phyloP scores from a whole-genome alignment of 495 filamentous ascomycete genomes.

The Alectoria sarmentosa region DNA sequence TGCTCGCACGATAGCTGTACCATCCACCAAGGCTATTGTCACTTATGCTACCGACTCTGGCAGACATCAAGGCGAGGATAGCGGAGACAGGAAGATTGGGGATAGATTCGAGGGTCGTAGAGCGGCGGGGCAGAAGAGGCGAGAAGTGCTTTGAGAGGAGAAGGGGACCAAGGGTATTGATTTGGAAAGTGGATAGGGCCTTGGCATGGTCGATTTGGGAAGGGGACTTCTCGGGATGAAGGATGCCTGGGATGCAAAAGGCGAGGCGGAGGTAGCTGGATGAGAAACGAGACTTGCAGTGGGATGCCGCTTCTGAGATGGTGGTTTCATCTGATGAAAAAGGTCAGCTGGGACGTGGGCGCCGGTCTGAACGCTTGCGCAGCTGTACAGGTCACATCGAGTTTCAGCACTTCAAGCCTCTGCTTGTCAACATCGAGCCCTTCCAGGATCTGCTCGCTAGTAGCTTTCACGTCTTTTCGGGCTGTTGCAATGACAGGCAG shows the following conservation, averaged over 20 bases:
- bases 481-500: constrained; percentile 68
- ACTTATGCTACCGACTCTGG: constrained; percentile 64
- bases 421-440: constrained; percentile 41
- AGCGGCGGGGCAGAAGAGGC: constrained; percentile 53
- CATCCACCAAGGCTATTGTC: constrained; percentile 67
- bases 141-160: constrained; percentile 70
- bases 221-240: constrained; percentile 69
- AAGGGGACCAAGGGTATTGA: constrained; percentile 67
- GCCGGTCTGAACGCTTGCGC: background rate
- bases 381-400: constrained; percentile 52
- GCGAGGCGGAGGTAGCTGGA: constrained; percentile 52
- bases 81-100: constrained; percentile 39
- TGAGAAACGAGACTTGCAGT: constrained; percentile 26
- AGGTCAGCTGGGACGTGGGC: background rate
- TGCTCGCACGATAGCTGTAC: constrained; percentile 70
- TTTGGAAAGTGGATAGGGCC: constrained; percentile 54
- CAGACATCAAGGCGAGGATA: constrained; percentile 63
- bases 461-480: constrained; percentile 46
- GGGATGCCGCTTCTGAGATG: constrained; percentile 35
- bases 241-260: constrained; percentile 63
- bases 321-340: constrained; percentile 31
- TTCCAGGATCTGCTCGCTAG: constrained; percentile 47
- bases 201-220: constrained; percentile 48
- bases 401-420: constrained; percentile 47
- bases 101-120: constrained; percentile 24